Base-by-base conservation (phyloP, 805 yeast species). In the Kregervanrija fluxuum region DNA sequence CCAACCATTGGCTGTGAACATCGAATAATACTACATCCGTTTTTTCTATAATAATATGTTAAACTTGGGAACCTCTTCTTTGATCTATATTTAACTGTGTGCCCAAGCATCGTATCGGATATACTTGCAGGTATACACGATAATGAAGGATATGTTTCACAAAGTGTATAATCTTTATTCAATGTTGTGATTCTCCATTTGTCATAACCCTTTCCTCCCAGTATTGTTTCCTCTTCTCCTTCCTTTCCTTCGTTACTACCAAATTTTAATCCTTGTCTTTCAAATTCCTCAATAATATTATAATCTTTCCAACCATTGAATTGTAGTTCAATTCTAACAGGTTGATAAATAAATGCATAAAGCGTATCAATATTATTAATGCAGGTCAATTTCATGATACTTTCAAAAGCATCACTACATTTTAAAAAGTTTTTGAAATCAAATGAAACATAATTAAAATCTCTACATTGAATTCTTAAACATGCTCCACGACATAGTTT, bases 1-100 rank as follows among this genome's bases (percentile, higher is more conserved):
- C 99, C 98, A 1, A 90, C 90, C 51, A 91, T 64, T 0, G 99
- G 99, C 65, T 93, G 99, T 2, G 97, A 73, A 54, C 96, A 86
- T 46, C 99, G 70, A 0, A 93, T 81, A 13, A 93, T 88, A 1
- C 93, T 75, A 56, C 93, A 81, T 1, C 82, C 80, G 53, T 79
- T 87, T 37, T 72, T 66, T 41, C 74, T 63, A 60, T 89, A 85
- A 56, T 75, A 82, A 62, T 89, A 93, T 2, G 90, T 76, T 36
- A 93, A 65, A 0, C 80, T 83, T 0, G 98, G 98, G 5, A 93
- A 75, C 50, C 99, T 68, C 47, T 75, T 77, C 59, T 91, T 90
- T 1, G 97, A 88, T 37, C 99, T 68, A 60, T 78, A 93, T 54
- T 83, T 84, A 5, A 85, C 81, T 0, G 96, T 95, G 59, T 93